A percentile compares a stretch with the other conserved stretches of the same genome.
Conservation (phyloP, 371 early-diverging fungal genomes). For the Lichtheimia ornata region DNA sequence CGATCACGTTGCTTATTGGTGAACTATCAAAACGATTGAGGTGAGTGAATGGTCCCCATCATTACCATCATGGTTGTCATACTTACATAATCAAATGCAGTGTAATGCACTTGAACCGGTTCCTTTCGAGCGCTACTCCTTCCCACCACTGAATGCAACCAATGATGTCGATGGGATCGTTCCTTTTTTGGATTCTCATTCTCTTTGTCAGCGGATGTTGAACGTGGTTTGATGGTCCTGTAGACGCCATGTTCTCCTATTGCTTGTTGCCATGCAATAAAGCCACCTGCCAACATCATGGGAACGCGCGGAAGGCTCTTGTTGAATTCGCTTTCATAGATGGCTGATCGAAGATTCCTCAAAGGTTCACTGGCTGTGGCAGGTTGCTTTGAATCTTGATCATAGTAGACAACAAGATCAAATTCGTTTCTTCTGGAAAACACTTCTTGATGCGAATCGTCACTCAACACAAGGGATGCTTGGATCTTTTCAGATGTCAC, state of each 20-base stretch:
- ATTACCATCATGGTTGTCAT: too few species aligned
- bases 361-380: constrained; percentile 26
- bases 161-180: constrained; percentile 10
- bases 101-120: constrained; percentile 15
- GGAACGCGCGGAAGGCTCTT: constrained; percentile 54
- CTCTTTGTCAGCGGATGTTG: neutral
- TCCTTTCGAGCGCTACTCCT: constrained; percentile 8
- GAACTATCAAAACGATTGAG: constrained; percentile 10
- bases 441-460: constrained; percentile 49
- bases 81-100: constrained; percentile 46
- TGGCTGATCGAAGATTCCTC: constrained; percentile 43
- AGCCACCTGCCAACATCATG: constrained; percentile 77
- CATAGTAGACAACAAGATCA: constrained; percentile 78
- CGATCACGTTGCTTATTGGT: constrained; percentile 13
- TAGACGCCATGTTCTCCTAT: constrained; percentile 48
- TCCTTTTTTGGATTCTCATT: constrained; percentile 4
- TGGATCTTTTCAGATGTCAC: constrained; percentile 50
- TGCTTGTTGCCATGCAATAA: constrained; percentile 66
- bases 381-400: constrained; percentile 49
- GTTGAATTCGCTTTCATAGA: constrained; percentile 63
- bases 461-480: constrained; percentile 44
- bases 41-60: neutral
- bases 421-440: constrained; percentile 71
- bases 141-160: constrained; percentile 21
- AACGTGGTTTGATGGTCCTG: constrained; percentile 1